Conservation (phyloP, 805 yeast species). For the Candida khao-thaluensis region DNA sequence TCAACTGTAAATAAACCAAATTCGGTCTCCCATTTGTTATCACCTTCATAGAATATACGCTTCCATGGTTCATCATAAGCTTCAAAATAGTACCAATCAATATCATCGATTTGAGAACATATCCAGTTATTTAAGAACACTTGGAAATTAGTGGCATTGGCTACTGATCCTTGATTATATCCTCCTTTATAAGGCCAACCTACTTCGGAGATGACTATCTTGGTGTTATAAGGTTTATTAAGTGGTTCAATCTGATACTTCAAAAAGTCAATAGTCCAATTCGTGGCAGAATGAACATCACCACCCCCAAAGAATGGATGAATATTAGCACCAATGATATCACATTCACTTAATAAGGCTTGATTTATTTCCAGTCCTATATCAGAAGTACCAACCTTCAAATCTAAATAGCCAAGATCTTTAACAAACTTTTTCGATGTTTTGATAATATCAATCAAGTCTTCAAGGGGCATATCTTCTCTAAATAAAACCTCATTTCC, state of each 20-base stretch:
- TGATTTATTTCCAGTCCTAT: slow-evolving; percentile 47
- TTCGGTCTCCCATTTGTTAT: slow-evolving; percentile 61
- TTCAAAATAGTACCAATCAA: slow-evolving; percentile 62
- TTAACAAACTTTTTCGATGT: slow-evolving; percentile 39
- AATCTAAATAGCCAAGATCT: slow-evolving; percentile 27
- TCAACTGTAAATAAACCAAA: slow-evolving; percentile 64
- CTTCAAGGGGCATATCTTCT: slow-evolving; percentile 41
- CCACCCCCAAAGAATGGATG: slow-evolving; percentile 71
- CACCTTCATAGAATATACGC: slow-evolving; percentile 46
- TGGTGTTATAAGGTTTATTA: slow-evolving; percentile 24
- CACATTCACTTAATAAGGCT: slow-evolving; percentile 44
- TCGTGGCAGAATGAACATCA: slow-evolving; percentile 42
- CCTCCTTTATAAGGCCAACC: slow-evolving; percentile 78
- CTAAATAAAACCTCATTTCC: slow-evolving; percentile 66
- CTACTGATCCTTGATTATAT: slow-evolving; percentile 40
- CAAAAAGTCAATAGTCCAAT: slow-evolving; percentile 54
- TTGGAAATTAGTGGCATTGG: slow-evolving; percentile 46
- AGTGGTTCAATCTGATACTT: slow-evolving; percentile 43
- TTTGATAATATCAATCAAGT: slow-evolving; percentile 42
- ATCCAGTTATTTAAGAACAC: slow-evolving; percentile 51
- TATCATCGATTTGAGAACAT: slow-evolving; percentile 40
- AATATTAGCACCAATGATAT: slow-evolving; percentile 59
- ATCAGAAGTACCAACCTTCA: slow-evolving; percentile 66
- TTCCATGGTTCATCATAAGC: slow-evolving; percentile 79
- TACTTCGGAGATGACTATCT: slow-evolving; percentile 54